phyloP scores from a whole-genome alignment of 177 flowering plant genomes.

The Vitis hybrid region DNA sequence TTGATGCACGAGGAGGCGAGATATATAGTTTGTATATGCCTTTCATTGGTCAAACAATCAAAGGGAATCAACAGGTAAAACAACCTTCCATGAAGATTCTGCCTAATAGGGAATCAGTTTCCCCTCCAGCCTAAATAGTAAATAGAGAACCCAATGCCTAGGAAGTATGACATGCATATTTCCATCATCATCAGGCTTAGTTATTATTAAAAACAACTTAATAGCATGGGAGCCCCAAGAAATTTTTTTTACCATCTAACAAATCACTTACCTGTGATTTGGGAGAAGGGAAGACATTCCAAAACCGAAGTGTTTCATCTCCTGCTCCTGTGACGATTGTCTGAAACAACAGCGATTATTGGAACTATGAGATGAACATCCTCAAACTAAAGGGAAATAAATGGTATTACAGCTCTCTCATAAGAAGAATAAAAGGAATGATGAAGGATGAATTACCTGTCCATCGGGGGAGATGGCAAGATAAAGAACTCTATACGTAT shows the following conservation, averaged over 20 bases:
- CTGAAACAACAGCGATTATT: constrained; percentile 34
- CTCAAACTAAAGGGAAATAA: neutral
- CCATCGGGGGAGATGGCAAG: constrained; percentile 98
- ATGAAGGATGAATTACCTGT: constrained; percentile 56
- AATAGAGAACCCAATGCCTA: too few relatives aligned
- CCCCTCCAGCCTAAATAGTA: too few relatives aligned
- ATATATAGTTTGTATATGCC: too few relatives aligned
- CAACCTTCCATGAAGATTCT: neutral
- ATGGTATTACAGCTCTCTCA: neutral
- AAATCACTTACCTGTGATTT: constrained; percentile 70
- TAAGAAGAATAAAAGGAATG: too few relatives aligned
- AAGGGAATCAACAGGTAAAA: too few relatives aligned
- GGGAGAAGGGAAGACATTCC: constrained; percentile 98
- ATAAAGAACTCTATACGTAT: constrained; percentile 85
- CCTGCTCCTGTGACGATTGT: constrained; percentile 98
- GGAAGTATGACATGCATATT: too few relatives aligned
- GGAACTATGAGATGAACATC: neutral
- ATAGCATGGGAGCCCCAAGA: too few relatives aligned
- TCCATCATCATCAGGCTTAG: neutral
- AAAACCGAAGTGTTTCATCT: constrained; percentile 96
- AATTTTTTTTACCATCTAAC: neutral
- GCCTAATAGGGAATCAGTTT: neutral
- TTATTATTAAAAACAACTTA: neutral
- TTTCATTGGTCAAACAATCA: too few relatives aligned
- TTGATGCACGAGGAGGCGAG: too few relatives aligned